phyloP scores from a whole-genome alignment of 352 stramenopile species.

The Globisporangium yorkense region DNA sequence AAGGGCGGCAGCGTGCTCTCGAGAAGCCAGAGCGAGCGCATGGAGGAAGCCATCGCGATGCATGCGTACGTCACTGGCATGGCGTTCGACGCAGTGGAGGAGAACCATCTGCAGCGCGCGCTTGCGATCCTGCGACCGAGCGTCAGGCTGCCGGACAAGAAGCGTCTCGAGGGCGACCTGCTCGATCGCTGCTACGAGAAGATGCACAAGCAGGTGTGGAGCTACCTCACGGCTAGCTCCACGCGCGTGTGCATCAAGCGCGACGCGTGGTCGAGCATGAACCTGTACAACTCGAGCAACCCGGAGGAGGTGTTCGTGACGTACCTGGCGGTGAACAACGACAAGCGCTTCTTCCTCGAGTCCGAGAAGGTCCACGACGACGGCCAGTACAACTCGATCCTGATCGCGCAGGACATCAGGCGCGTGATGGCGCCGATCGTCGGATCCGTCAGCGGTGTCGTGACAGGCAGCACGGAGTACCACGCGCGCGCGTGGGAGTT shows the following conservation, averaged over 20 bases:
- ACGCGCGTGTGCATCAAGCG: conserved; percentile 69
- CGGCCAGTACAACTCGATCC: conserved; percentile 64
- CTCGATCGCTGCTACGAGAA: conserved; percentile 75
- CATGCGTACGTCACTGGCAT: conserved; percentile 78
- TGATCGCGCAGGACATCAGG: conserved; percentile 83
- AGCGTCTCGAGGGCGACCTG: conserved; percentile 56
- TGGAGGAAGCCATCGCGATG: conserved; percentile 79
- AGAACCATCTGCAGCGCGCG: conserved; percentile 61
- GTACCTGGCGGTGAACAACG: conserved; percentile 74
- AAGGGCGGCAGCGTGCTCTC: conserved; percentile 33
- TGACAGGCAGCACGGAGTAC: conserved; percentile 71
- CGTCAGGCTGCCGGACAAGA: conserved; percentile 65
- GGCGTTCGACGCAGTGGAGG: conserved; percentile 68
- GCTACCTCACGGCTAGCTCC: conserved; percentile 54
- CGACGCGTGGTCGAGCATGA: conserved; percentile 75
- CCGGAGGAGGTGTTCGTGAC: conserved; percentile 65
- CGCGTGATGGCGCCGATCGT: conserved; percentile 73
- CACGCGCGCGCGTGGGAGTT: conserved; percentile 76
- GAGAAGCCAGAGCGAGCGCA: conserved; percentile 58
- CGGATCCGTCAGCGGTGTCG: conserved; percentile 59
- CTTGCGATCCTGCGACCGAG: conserved; percentile 49
- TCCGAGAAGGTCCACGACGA: conserved; percentile 63
- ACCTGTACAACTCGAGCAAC: conserved; percentile 71
- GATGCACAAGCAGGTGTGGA: conserved; percentile 83
- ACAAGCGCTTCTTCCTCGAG: conserved; percentile 79